A percentile compares a stretch with the other conserved stretches of the same genome.
These are phyloP conservation scores for Rhexocercosporidium sp. DNA, from an alignment of 2,329 filamentous ascomycete species.

Conservation along the genomic window DNA sequence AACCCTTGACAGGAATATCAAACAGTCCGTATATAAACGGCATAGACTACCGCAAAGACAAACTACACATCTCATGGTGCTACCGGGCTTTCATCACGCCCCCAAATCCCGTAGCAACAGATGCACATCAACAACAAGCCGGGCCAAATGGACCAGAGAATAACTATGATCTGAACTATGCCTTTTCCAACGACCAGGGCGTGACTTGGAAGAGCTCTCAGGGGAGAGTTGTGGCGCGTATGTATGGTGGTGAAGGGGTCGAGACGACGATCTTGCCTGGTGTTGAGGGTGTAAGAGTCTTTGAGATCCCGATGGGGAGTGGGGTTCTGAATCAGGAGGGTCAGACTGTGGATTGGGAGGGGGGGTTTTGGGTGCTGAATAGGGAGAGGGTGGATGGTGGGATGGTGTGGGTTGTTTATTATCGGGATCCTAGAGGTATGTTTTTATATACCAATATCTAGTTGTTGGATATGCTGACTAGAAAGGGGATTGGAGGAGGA, in stretches of 20 bases:
- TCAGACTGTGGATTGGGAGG: slow-evolving; percentile 32
- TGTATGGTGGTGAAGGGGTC: background rate
- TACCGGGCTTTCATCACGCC: slow-evolving; percentile 35
- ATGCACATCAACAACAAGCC: slow-evolving; percentile 38
- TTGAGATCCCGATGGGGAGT: slow-evolving; percentile 36
- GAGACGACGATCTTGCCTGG: slow-evolving; percentile 27
- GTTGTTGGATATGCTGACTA: slow-evolving; percentile 6
- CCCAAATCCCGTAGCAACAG: slow-evolving; percentile 10
- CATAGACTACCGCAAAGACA: slow-evolving; percentile 28
- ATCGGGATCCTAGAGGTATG: slow-evolving; percentile 28
- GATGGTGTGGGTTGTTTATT: slow-evolving; percentile 35
- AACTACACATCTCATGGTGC: slow-evolving; percentile 37
- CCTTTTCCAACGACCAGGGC: slow-evolving; percentile 33
- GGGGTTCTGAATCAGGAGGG: slow-evolving; percentile 37
- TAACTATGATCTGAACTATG: slow-evolving; percentile 37
- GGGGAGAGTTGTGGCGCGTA: slow-evolving; percentile 26
- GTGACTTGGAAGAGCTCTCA: slow-evolving; percentile 32
- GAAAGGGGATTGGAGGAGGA: slow-evolving; percentile 32
- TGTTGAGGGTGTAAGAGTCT: slow-evolving; percentile 28
- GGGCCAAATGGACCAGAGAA: slow-evolving; percentile 39
- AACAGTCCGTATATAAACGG: slow-evolving; percentile 40
- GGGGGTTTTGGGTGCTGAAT: slow-evolving; percentile 35
- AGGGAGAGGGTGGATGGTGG: slow-evolving; percentile 27
- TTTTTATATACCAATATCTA: background rate
- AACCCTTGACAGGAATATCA: slow-evolving; percentile 33